Conservation (phyloP, 352 stramenopile species). For the Globisporangium parvum region DNA sequence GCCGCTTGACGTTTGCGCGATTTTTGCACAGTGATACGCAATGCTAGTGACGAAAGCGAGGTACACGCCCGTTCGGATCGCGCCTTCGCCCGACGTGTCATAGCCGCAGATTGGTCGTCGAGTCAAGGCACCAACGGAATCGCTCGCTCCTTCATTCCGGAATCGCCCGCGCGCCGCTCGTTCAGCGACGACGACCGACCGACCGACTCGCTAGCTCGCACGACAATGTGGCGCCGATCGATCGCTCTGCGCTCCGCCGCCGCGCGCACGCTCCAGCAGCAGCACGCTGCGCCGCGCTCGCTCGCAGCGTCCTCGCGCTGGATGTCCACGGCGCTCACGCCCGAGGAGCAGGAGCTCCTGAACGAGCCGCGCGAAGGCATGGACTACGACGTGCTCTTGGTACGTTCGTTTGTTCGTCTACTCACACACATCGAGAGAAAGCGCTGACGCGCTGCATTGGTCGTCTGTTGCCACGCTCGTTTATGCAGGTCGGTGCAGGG, state of each 20-base stretch:
- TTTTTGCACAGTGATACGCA: neutral
- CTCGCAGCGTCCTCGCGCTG: constrained; percentile 23
- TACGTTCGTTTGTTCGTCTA: constrained; percentile 25
- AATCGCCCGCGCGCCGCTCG: neutral
- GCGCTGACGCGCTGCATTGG: neutral
- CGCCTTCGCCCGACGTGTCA: constrained; percentile 2
- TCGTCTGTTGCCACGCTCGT: too few relatives aligned
- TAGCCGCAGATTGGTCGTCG: neutral
- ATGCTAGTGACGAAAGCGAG: neutral
- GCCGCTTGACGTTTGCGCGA: neutral
- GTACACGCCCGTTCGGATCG: neutral
- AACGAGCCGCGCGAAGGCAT: constrained; percentile 87
- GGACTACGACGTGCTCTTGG: constrained; percentile 99
- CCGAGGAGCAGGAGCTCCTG: constrained; percentile 64
- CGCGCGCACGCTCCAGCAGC: constrained; percentile 3
- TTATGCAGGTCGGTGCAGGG: constrained; percentile 61
- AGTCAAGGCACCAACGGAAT: constrained; percentile 8
- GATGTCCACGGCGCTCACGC: constrained; percentile 35
- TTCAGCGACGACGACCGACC: neutral
- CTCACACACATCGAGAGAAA: neutral
- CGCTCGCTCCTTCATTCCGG: constrained; percentile 1
- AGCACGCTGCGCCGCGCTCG: constrained; percentile 8
- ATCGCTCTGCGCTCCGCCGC: constrained; percentile 8
- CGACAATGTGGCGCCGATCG: constrained; percentile 8
- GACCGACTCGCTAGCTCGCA: neutral